Evolutionary conservation across 106 monocot species (phyloP), one percentile per base, ranked within the genome.

Genomic region (Apostasia ramifera): DNA sequence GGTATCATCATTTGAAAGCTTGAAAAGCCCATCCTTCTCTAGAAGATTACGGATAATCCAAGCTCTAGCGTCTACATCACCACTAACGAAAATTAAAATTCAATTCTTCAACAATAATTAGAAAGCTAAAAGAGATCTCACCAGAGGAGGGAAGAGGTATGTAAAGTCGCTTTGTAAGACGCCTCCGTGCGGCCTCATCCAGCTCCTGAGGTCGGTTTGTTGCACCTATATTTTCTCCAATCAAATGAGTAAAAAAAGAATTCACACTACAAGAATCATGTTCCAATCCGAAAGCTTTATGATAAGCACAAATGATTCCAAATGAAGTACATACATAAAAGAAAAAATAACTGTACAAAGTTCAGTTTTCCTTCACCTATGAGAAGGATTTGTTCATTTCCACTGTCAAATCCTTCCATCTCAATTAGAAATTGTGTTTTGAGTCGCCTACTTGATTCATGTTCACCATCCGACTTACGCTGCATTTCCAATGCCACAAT

Each of bases 121-220:
- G 49, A 50, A 38, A 26, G 38, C 8, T 5, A 79, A 76, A 73
- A 12, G 8, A 70, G 53, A 71, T 1, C 38, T 70, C 64, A 90
- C 97, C 89, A 78, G 83, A 81, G 8, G 92, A 98, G 65, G 97
- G 97, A n/a, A 98, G 97, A 73, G 92, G 97, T 75, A 98, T 98
- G 61, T 98, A 98, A 66, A 98, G 79, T 60, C 92, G 80, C 67
- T 92, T 87, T 49, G 97, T 89, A 48, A 92, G 84, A 62, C 92
- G 71, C 66, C 97, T 89, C 12, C 92, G 84, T 51, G 97, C 97
- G 56, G 97, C 97, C 83, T 98, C 97, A 80, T 98, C 97, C 61
- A 98, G 87, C 59, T 98, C 97, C 61, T 98, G 97, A 42, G 97
- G 97, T 73, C 97, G 81, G 74, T 98, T 98, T 52, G 97, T 98